A percentile compares a stretch with the other conserved stretches of the same genome.
phyloP scores from a whole-genome alignment of 179 eudicot species.

The Carnegiea gigantea region DNA sequence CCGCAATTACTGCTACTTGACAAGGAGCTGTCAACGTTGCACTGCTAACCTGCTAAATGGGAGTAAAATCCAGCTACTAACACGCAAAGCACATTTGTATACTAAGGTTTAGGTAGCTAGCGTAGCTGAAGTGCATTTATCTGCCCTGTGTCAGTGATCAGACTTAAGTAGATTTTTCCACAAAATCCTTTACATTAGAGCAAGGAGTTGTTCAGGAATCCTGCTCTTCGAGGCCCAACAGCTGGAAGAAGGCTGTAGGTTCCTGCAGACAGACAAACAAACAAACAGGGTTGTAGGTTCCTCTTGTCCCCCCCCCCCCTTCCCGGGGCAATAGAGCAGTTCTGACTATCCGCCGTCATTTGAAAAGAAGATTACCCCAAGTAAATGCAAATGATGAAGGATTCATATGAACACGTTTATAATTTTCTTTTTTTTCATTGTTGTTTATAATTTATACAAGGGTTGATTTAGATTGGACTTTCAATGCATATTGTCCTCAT shows the following conservation, averaged over 20 bases:
- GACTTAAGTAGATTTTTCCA: neutral
- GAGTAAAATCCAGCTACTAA: neutral
- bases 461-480: no score
- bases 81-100: neutral
- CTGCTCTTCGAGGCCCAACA: neutral
- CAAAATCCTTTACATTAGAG: neutral
- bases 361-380: no score
- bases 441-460: no score
- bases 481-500: no score
- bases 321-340: no score
- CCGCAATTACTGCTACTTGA: neutral
- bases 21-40: neutral
- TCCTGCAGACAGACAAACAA: neutral
- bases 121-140: neutral
- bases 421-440: no score
- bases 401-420: no score
- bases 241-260: neutral
- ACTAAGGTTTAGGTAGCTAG: neutral
- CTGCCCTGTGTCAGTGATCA: neutral
- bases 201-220: neutral
- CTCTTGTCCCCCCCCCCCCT: no score
- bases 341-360: no score
- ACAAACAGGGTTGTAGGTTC: no score
- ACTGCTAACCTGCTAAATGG: neutral
- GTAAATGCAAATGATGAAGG: no score